These are phyloP conservation scores for Akanthomyces dipterigenus DNA, from an alignment of 2,329 filamentous ascomycete species.

Conservation along the genomic window DNA sequence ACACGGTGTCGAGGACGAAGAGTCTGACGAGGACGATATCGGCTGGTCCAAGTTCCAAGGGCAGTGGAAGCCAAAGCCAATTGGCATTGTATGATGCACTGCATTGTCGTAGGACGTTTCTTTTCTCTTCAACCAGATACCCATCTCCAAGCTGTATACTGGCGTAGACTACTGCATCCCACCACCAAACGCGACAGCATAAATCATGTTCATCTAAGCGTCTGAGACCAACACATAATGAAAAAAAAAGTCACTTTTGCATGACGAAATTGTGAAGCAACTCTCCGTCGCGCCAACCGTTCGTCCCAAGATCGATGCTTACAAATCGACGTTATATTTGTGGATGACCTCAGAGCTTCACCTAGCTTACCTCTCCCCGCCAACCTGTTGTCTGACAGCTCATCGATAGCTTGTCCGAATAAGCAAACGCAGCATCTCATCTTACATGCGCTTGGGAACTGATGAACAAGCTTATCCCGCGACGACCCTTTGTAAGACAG, in stretches of 20 bases:
- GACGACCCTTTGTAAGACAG: constrained; percentile 27
- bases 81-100: constrained; percentile 41
- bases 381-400: background rate
- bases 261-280: background rate
- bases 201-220: background rate
- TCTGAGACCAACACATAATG: background rate
- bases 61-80: constrained; percentile 51
- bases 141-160: background rate
- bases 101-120: background rate
- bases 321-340: constrained; percentile 11
- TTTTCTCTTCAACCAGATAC: background rate
- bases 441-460: background rate
- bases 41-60: constrained; percentile 46
- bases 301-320: background rate
- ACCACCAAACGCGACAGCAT: background rate
- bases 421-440: background rate
- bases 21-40: constrained; percentile 15
- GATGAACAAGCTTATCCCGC: constrained; percentile 38
- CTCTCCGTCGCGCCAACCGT: background rate
- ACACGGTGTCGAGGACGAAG: constrained; percentile 10
- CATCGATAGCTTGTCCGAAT: background rate
- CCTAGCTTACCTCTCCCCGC: background rate
- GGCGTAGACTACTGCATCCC: background rate
- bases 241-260: background rate
- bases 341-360: constrained; percentile 2